phyloP scores from a whole-genome alignment of 2,329 filamentous ascomycete genomes.

The Paracoccidioides brasiliensis region DNA sequence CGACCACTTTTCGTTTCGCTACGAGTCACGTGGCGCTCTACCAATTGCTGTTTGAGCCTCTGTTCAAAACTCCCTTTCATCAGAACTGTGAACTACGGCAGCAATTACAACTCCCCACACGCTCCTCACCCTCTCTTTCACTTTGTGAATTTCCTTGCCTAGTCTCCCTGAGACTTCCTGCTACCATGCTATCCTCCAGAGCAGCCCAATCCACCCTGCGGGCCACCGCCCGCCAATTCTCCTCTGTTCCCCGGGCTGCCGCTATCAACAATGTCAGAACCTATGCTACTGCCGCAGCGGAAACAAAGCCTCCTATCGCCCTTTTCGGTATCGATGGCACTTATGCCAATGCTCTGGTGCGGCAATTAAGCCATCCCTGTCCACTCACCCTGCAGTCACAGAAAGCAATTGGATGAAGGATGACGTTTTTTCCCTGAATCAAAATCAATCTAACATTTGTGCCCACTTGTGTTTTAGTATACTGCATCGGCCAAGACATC shows the following conservation, averaged over 20 bases:
- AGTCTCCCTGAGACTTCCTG: slow-evolving; percentile 1
- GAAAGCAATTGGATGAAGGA: slow-evolving; percentile 4
- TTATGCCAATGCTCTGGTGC: slow-evolving; percentile 96
- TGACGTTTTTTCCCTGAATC: background rate
- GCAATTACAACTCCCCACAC: slow-evolving; percentile 2
- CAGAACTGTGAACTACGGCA: background rate
- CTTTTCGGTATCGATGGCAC: slow-evolving; percentile 95
- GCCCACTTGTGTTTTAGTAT: slow-evolving; percentile 50
- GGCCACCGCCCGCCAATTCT: slow-evolving; percentile 36
- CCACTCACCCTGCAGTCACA: slow-evolving; percentile 4
- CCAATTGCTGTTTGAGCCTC: background rate
- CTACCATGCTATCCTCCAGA: slow-evolving; percentile 44
- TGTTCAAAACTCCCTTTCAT: background rate
- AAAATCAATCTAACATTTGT: slow-evolving; percentile 2
- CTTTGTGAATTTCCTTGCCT: background rate
- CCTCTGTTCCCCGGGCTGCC: slow-evolving; percentile 26
- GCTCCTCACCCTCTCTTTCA: background rate
- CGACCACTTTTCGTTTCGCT: background rate
- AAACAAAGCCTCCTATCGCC: slow-evolving; percentile 71
- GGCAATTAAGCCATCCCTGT: slow-evolving; percentile 29
- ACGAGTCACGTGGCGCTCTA: background rate
- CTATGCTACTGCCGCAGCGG: slow-evolving; percentile 58
- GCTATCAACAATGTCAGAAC: slow-evolving; percentile 45
- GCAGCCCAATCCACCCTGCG: slow-evolving; percentile 45
- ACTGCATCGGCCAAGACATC: slow-evolving; percentile 85